These are phyloP conservation scores for Climacium dendroides DNA, from an alignment of 225 moss, liverwort and hornwort genomes.

Conservation along the genomic window DNA sequence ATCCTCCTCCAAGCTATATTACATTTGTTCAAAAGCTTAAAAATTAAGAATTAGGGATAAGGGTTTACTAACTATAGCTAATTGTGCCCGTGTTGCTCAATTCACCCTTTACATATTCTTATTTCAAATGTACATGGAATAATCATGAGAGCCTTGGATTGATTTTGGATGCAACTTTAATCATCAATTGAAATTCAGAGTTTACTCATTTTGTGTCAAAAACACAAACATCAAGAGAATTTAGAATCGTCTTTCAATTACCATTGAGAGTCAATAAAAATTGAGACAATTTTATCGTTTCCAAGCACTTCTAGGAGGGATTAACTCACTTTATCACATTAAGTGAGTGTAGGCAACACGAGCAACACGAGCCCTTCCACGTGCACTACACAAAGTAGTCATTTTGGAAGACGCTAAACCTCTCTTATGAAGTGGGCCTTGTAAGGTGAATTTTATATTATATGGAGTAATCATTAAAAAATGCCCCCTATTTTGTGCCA, in stretches of 20 bases:
- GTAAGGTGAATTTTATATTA: too few relatives aligned
- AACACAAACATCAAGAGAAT: neutral
- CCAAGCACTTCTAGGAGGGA: rapidly evolving
- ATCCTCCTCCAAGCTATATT: too few relatives aligned
- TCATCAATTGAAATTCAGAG: neutral
- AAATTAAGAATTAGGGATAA: neutral
- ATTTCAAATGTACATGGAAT: neutral
- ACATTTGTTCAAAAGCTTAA: neutral
- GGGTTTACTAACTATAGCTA: neutral
- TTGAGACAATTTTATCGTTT: neutral
- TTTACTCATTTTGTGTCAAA: neutral
- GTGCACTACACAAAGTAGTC: too few relatives aligned
- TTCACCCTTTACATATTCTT: too few relatives aligned
- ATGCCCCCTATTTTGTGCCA: too few relatives aligned
- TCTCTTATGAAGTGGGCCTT: too few relatives aligned
- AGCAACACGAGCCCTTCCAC: too few relatives aligned
- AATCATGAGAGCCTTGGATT: rapidly evolving
- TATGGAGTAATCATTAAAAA: too few relatives aligned
- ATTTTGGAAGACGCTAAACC: too few relatives aligned
- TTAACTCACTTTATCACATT: neutral
- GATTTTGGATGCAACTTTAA: rapidly evolving
- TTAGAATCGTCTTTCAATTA: neutral
- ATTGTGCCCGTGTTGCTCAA: rapidly evolving
- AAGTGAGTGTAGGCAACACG: neutral
- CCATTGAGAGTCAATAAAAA: neutral